Base-by-base conservation (phyloP, 352 stramenopile genomes). In the Globisporangium megalacanthum region DNA sequence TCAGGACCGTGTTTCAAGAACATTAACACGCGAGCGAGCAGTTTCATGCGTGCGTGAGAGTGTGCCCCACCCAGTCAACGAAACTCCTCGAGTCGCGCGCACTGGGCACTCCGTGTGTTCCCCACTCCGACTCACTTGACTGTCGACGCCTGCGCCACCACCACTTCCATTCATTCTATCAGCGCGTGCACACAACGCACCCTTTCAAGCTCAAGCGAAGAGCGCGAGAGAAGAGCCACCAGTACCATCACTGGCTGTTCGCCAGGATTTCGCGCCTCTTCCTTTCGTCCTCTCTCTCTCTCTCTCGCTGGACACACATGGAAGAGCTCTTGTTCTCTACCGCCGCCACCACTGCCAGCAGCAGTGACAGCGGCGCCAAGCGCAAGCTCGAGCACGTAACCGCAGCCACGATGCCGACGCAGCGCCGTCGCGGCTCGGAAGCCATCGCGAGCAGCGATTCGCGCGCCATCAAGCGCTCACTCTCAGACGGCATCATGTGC, bases 401-500 rank as follows among this genome's bases (percentile, higher is more conserved):
- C 48, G 49, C 35, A 39, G 10, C 56, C 31, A 66, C 54, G 22
- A 66, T 66, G 53, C 48, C 54, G 22, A 48, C 47, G 19, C 60
- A 66, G 49, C 78, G 71, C 41, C 70, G 78, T 52, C 71, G 77
- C 22, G 73, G 69, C 37, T 70, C 74, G 0, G 69, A 68, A 10
- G 58, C 65, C 36, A 51, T 64, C 44, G 62, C 54, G 11, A 17
- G 29, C 19, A 55, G 36, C 33, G 54, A 68, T 53, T 58, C 59
- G 45, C 53, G 61, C 49, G 56, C 61, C 10, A 72, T 88, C 51
- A 88, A 78, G 54, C 71, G 81, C 48, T 88, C 73, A 31, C 70
- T 79, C 58, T 89, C 78, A 10, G 81, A 89, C 54, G 75, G 78
- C 41, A 91, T 75, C 65, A 91, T 91, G 81, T 91, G 84, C 62